Conservation (phyloP, 2,329 filamentous ascomycete species). For the Scolecobasidium constrictum region DNA sequence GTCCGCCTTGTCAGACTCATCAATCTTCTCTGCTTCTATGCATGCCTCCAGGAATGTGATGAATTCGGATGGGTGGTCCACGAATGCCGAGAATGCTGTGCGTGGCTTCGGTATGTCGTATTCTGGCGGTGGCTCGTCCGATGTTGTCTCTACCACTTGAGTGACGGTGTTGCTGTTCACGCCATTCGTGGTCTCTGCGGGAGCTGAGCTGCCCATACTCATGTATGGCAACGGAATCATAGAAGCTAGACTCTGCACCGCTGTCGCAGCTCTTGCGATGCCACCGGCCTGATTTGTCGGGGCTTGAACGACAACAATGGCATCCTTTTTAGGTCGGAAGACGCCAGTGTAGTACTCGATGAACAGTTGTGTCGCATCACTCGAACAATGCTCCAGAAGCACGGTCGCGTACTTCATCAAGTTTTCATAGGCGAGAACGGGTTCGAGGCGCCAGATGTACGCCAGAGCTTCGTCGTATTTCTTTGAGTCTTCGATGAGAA, state of each 20-base stretch:
- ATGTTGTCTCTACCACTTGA: slow-evolving; percentile 41
- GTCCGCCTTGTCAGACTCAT: slow-evolving; percentile 66
- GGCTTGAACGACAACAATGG: slow-evolving; percentile 38
- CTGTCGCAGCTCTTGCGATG: slow-evolving; percentile 49
- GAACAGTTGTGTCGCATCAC: slow-evolving; percentile 75
- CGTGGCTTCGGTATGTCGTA: slow-evolving; percentile 77
- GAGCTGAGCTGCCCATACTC: slow-evolving; percentile 50
- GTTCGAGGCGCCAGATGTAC: slow-evolving; percentile 82
- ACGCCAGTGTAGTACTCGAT: slow-evolving; percentile 89
- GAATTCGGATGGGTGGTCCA: slow-evolving; percentile 86
- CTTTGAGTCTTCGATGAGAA: slow-evolving; percentile 90
- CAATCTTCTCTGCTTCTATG: slow-evolving; percentile 59
- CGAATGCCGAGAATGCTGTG: slow-evolving; percentile 90
- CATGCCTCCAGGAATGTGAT: slow-evolving; percentile 88
- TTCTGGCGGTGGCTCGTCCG: slow-evolving; percentile 39
- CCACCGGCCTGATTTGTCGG: slow-evolving; percentile 23
- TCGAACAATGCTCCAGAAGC: slow-evolving; percentile 74
- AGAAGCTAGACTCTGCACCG: slow-evolving; percentile 76
- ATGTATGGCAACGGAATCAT: slow-evolving; percentile 80
- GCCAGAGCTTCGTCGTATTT: slow-evolving; percentile 78
- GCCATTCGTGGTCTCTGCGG: slow-evolving; percentile 35
- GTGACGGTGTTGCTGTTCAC: slow-evolving; percentile 27
- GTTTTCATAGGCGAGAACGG: slow-evolving; percentile 69
- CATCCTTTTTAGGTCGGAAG: slow-evolving; percentile 63
- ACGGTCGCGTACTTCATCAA: slow-evolving; percentile 94